Conservation (phyloP, 176 grass and related monocot species). For the Otatea glauca region DNA sequence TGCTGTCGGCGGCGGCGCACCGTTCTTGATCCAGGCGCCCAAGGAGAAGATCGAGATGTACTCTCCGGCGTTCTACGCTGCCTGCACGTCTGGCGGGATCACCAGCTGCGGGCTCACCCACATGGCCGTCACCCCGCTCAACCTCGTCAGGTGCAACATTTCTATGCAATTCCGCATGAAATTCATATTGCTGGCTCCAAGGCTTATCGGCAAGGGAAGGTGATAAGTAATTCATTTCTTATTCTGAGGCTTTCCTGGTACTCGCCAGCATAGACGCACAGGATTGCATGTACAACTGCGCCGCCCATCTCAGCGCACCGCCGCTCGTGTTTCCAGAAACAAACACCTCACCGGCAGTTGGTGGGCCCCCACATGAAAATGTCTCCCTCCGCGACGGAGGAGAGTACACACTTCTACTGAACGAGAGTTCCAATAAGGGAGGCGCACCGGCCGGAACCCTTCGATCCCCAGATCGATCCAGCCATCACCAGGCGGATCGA, state of each 20-base stretch:
- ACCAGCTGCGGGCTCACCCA: constrained; percentile 96
- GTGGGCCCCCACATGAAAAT: constrained; percentile 7
- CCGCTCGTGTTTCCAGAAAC: neutral
- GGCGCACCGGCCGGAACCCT: constrained; percentile 27
- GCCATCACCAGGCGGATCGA: constrained; percentile 22
- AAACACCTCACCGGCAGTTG: neutral
- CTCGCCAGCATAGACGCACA: no score
- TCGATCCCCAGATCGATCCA: constrained; percentile 43
- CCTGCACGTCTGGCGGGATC: constrained; percentile 78
- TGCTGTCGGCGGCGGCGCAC: constrained; percentile 13
- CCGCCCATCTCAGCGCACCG: constrained; percentile 6
- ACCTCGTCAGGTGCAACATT: constrained; percentile 98
- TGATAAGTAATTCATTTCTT: no score
- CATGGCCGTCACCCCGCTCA: constrained; percentile 92
- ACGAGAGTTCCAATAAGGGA: neutral
- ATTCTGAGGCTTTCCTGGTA: no score
- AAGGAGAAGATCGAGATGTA: constrained; percentile 83
- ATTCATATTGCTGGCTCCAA: no score
- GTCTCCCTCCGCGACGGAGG: constrained; percentile 22
- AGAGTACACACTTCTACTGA: no score
- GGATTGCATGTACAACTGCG: no score
- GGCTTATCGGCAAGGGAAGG: no score
- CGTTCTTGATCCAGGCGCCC: constrained; percentile 68
- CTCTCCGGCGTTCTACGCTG: constrained; percentile 87
- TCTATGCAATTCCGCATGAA: no score